A percentile compares a stretch with the other conserved stretches of the same genome.
Conservation (phyloP, 352 stramenopile genomes). For the Phytophthora macrochlamydospora region DNA sequence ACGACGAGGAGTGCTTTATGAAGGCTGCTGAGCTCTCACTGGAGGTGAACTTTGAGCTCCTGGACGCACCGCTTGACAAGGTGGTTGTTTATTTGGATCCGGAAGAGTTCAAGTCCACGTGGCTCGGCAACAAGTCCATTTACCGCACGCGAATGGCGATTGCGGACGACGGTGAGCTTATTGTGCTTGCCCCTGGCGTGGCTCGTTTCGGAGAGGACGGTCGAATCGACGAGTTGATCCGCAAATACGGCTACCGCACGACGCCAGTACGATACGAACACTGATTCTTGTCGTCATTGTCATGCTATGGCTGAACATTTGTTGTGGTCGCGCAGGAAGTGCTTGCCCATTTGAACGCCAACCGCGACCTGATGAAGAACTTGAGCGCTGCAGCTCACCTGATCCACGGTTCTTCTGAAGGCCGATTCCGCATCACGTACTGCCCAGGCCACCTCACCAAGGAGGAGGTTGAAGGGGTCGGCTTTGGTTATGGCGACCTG, state of each 20-base stretch:
- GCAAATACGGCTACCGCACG: conserved; percentile 96
- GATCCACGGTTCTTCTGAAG: conserved; percentile 97
- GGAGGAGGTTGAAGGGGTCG: conserved; percentile 94
- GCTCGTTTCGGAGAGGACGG: conserved; percentile 95
- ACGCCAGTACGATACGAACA: conserved; percentile 76
- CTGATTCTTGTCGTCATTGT: not conserved
- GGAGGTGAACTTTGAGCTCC: conserved; percentile 96
- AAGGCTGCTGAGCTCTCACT: conserved; percentile 94
- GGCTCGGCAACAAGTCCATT: conserved; percentile 98
- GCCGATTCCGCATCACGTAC: conserved; percentile 97
- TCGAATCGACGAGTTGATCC: conserved; percentile 95
- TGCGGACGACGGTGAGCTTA: conserved; percentile 93
- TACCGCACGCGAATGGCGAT: conserved; percentile 98
- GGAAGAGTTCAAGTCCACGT: conserved; percentile 98
- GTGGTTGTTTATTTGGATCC: conserved; percentile 97
- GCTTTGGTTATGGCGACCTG: conserved; percentile 92
- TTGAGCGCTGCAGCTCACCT: conserved; percentile 95
- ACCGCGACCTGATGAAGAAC: conserved; percentile 95
- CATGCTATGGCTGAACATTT: conserved; percentile 1
- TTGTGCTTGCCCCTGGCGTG: conserved; percentile 95
- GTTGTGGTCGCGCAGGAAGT: conserved; percentile 66
- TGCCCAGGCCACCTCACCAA: conserved; percentile 90
- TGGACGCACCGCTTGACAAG: conserved; percentile 92
- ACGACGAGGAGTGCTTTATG: conserved; percentile 96
- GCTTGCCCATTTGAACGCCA: conserved; percentile 90